phyloP scores from a whole-genome alignment of 768 basidiomycete genomes.

The Lanmaoa pseudosensibilis region DNA sequence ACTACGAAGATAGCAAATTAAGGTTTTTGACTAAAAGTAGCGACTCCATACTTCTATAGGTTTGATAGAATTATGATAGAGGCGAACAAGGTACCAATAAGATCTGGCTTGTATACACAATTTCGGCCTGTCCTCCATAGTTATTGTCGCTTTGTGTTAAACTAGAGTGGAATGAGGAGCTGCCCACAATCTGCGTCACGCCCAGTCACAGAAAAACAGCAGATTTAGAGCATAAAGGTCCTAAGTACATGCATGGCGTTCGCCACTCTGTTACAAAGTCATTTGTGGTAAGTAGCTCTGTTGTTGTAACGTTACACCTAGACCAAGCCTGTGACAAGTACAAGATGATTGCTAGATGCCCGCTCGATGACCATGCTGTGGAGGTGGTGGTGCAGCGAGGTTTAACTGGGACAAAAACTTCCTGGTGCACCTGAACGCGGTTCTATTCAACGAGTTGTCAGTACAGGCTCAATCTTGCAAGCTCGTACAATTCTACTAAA shows the following conservation, averaged over 20 bases:
- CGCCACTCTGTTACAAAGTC: neutral
- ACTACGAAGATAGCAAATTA: constrained; percentile 23
- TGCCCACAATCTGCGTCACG: neutral
- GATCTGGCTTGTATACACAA: constrained; percentile 18
- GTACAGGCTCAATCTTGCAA: neutral
- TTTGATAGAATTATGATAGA: constrained; percentile 20
- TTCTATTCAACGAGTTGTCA: neutral
- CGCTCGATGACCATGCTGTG: neutral
- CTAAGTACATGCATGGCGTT: neutral
- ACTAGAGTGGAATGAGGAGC: neutral
- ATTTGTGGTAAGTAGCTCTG: neutral
- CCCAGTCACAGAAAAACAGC: neutral
- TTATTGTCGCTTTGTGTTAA: neutral
- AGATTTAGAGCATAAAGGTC: neutral
- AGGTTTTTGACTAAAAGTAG: constrained; percentile 31
- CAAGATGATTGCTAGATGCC: neutral
- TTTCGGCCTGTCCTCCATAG: constrained; percentile 5
- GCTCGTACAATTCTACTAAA: neutral
- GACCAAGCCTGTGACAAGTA: neutral
- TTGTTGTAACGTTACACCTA: neutral
- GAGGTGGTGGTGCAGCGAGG: neutral
- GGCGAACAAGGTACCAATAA: constrained; percentile 17
- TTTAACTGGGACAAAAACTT: neutral
- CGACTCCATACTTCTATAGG: constrained; percentile 22
- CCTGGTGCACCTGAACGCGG: neutral